phyloP scores from a whole-genome alignment of 495 filamentous ascomycete genomes.

The Aspergillus hancockii region DNA sequence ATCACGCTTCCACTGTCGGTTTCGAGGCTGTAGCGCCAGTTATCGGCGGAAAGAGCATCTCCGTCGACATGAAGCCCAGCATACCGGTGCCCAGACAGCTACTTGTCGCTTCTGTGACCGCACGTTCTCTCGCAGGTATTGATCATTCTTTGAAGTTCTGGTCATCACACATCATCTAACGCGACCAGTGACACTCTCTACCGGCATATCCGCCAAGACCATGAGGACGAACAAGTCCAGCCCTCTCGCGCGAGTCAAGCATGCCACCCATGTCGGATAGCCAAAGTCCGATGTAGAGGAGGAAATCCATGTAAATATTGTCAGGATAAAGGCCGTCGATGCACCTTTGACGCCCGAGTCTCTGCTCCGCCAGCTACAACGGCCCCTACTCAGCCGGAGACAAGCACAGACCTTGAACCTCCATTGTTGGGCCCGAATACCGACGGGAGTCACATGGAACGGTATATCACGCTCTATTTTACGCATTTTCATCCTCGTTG shows the following conservation, averaged over 20 bases:
- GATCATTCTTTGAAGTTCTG: not conserved
- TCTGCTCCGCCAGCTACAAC: not conserved
- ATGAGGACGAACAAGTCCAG: conserved; percentile 1
- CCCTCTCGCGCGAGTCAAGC: conserved; percentile 5
- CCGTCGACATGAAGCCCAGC: conserved; percentile 15
- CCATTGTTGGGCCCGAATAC: not conserved
- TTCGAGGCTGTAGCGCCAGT: conserved; percentile 5
- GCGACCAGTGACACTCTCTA: conserved; percentile 13
- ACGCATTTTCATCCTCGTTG: conserved; percentile 15
- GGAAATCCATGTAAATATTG: conserved; percentile 12
- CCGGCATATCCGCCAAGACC: conserved; percentile 17
- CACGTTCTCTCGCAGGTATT: conserved; percentile 10
- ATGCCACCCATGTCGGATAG: conserved; percentile 9
- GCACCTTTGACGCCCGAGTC: conserved; percentile 2
- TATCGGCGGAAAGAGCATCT: conserved; percentile 18
- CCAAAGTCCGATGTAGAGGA: conserved; percentile 15
- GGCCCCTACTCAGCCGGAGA: not conserved
- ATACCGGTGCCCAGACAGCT: conserved; percentile 3
- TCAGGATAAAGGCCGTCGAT: not conserved
- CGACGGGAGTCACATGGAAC: not conserved
- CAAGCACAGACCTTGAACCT: not conserved
- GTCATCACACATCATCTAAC: not conserved
- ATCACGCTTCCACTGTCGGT: conserved; percentile 6
- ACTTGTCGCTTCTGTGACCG: conserved; percentile 13
- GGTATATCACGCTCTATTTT: conserved; percentile 13